A percentile compares a stretch with the other conserved stretches of the same genome.
Conservation (phyloP, 805 yeast genomes). For the Candida chilensis region DNA sequence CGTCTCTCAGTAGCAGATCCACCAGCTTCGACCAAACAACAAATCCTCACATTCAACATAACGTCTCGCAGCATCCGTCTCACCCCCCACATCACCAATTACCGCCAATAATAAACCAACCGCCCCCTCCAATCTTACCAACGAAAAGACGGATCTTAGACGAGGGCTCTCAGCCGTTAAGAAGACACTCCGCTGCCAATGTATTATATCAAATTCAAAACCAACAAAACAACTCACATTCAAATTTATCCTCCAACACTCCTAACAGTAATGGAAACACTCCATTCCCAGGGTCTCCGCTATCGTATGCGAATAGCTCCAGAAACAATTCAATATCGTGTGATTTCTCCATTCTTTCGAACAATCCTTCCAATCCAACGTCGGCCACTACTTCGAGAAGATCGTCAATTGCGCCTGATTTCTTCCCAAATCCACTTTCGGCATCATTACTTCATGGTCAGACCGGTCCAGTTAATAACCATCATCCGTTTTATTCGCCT, state of each 20-base stretch:
- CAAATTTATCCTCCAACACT: conserved; percentile 7
- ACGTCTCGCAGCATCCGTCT: too few relatives aligned
- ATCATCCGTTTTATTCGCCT: background rate
- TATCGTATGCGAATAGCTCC: background rate
- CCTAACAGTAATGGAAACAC: too few relatives aligned
- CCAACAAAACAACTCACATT: conserved; percentile 9
- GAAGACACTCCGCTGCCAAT: conserved; percentile 18
- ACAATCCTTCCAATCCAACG: conserved; percentile 1
- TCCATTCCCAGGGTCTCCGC: conserved; percentile 1
- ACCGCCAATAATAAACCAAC: conserved; percentile 8
- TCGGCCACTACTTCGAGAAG: conserved; percentile 17
- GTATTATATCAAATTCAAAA: conserved; percentile 4
- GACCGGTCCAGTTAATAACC: too few relatives aligned
- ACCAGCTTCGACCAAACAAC: conserved; percentile 1
- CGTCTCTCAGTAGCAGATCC: background rate
- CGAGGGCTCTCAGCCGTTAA: conserved; percentile 7
- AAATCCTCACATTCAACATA: too few relatives aligned
- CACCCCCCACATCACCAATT: conserved; percentile 5
- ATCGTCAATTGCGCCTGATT: conserved; percentile 25
- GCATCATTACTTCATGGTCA: too few relatives aligned
- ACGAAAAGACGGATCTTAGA: conserved; percentile 18
- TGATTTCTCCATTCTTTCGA: conserved; percentile 1
- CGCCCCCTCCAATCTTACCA: conserved; percentile 5
- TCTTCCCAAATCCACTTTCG: conserved; percentile 29
- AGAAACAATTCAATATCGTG: conserved; percentile 1